These are phyloP conservation scores for Meredithiella fracta DNA, from an alignment of 2,329 filamentous ascomycete species.

Conservation along the genomic window DNA sequence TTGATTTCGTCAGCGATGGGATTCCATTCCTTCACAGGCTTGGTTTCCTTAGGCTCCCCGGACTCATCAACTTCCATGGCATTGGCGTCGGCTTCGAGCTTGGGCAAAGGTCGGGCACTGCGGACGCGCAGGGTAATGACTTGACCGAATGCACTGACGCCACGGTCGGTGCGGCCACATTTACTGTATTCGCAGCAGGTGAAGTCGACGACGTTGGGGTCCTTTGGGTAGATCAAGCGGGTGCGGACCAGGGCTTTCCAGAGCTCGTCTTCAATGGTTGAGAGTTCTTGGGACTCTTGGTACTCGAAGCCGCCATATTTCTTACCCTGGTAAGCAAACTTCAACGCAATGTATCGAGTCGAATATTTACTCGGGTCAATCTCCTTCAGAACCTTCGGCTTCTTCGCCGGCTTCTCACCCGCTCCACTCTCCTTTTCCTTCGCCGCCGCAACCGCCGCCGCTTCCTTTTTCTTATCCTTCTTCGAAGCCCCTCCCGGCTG, in stretches of 20 bases:
- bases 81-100: slow-evolving; percentile 17
- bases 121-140: slow-evolving; percentile 72
- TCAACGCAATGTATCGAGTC: slow-evolving; percentile 74
- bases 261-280: slow-evolving; percentile 82
- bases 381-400: slow-evolving; percentile 25
- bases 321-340: slow-evolving; percentile 84
- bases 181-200: slow-evolving; percentile 82
- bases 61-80: slow-evolving; percentile 10
- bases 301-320: slow-evolving; percentile 90
- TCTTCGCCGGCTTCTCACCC: slow-evolving; percentile 17
- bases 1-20: slow-evolving; percentile 64
- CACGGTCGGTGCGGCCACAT: slow-evolving; percentile 80
- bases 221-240: slow-evolving; percentile 60
- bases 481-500: slow-evolving; percentile 7
- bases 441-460: slow-evolving; percentile 2
- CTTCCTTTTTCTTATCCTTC: slow-evolving; percentile 10
- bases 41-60: background rate
- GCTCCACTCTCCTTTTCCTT: background rate
- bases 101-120: slow-evolving; percentile 50
- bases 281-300: slow-evolving; percentile 51
- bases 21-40: slow-evolving; percentile 33
- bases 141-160: slow-evolving; percentile 93
- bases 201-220: slow-evolving; percentile 53
- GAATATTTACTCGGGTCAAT: slow-evolving; percentile 70
- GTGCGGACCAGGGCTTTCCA: slow-evolving; percentile 81